phyloP scores from a whole-genome alignment of 441 rosid species.

The Viola pubescens region DNA sequence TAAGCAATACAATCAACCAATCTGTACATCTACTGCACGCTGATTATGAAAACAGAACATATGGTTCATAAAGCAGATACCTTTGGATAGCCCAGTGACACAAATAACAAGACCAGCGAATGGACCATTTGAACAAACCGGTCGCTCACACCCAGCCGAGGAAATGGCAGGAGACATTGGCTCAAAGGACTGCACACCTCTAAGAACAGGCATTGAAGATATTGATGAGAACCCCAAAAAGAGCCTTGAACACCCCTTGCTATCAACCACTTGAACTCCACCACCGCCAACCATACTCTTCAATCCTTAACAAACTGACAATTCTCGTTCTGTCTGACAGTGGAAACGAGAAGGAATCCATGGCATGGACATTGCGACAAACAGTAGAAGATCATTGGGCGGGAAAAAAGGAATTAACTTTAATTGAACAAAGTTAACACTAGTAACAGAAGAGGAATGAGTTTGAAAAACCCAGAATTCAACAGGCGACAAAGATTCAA shows the following conservation, averaged over 20 bases:
- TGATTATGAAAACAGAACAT: too few species aligned
- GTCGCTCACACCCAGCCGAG: constrained; percentile 30
- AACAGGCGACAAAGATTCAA: not conserved
- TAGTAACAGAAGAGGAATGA: not conserved
- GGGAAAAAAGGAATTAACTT: constrained; percentile 14
- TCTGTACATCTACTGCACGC: too few species aligned
- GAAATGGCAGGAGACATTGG: constrained; percentile 44
- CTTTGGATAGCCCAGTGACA: constrained; percentile 95
- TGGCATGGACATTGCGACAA: constrained; percentile 3
- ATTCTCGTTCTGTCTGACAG: constrained; percentile 1
- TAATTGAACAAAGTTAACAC: constrained; percentile 1
- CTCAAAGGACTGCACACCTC: constrained; percentile 34
- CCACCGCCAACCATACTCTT: constrained; percentile 26
- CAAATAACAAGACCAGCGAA: constrained; percentile 78
- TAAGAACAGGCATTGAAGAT: constrained; percentile 40
- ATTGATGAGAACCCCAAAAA: constrained; percentile 40
- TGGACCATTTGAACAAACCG: constrained; percentile 44
- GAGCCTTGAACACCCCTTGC: constrained; percentile 80
- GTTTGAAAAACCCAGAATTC: not conserved
- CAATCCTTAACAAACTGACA: constrained; percentile 5
- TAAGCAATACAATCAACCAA: not conserved
- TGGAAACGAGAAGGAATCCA: constrained; percentile 11
- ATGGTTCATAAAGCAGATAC: constrained; percentile 22
- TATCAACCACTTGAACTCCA: constrained; percentile 54
- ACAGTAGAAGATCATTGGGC: constrained; percentile 12